Evolutionary conservation across 495 filamentous ascomycete genomes (phyloP), one percentile per base, ranked within the genome.

Genomic region (Hypoxylon rickii): DNA sequence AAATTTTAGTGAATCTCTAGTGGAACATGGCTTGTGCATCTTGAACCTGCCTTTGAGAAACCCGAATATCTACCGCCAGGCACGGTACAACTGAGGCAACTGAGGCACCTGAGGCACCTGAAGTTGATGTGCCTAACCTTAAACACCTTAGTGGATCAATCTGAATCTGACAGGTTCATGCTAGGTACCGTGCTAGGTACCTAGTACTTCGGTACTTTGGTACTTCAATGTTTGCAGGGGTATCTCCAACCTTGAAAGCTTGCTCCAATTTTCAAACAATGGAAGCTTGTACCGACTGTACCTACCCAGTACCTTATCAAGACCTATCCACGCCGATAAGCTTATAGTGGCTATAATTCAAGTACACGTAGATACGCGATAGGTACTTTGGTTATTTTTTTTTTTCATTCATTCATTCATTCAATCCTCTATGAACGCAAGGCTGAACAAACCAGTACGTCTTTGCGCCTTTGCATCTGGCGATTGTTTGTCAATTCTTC

Each of bases 381-480:
- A 36, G 22, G 43, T 54, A 59, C 44, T 19, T 3, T 12, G 13
- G 13, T 26, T 29, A 4, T 29, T 36, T 36, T 36, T 36, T 59
- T 68, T 68, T 66, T 68, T 63, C 8, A 52, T 56, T 50, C 11
- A 46, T 18, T 24, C 39, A 10, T 26, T n/a, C 32, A 12, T 3
- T 13, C 4, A 36, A 36, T 29, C 24, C n/a, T n/a, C n/a, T n/a
- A 36, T n/a, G 13, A 3, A 52, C 39, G 44, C 64, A 65, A 67
- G 61, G 66, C 64, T 65, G 64, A 65, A 44, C 52, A 5, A 7
- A 3, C 24, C 24, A 29, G 10, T 29, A 4, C 10, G 4, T 10
- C 10, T 29, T 46, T 31, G 15, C 39, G 40, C 24, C 51, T 38
- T 33, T 34, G 32, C 21, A 41, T 22, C 49, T 36, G 36, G 40